Evolutionary conservation across 2,329 filamentous ascomycete genomes (phyloP), one percentile per base, ranked within the genome.

Genomic region (Clarireedia paspali): DNA sequence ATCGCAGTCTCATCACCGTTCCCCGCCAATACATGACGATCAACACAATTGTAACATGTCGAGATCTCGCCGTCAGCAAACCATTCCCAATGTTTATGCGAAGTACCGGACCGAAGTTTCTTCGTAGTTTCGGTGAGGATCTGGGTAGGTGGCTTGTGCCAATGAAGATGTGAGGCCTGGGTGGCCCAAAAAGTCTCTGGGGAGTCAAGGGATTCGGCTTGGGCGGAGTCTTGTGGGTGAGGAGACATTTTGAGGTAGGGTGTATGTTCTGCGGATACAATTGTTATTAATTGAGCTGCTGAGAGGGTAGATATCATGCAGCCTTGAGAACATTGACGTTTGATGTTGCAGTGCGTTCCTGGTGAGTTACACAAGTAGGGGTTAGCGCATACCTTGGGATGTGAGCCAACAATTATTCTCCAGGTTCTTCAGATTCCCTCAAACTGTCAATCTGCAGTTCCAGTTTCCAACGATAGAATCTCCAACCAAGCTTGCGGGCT

Each of bases 31-130:
- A 96, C 90, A 72, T 96, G 91, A 14, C 91, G 80, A 71, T 96
- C 91, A 14, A 96, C 75, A 68, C 90, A 95, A 70, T 96, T 97
- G 75, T 90, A 95, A 63, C 88, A 90, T 0, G 90, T 96, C 40
- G 88, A 94, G 63, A 97, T 88, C 73, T 94, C 84, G 60, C 91
- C 92, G 60, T 84, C 89, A 0, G 88, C 82, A 64, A 95, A 96
- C 92, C 92, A 97, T 60, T 83, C 81, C 91, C 91, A 96, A 67
- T 87, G 84, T 44, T 83, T 78, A 68, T 95, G 85, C 15, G 76
- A 74, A n/a, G 76, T 72, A 55, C 84, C 84, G 61, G 73, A 80
- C 53, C 76, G 71, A 4, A 94, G 75, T 6, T 75, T 81, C 71
- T 88, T 91, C 48, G 77, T 82, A 20, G 76, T 79, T 40, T 73